These are phyloP conservation scores for Vanrija sp. DNA, from an alignment of 1,284 basidiomycete species.

Conservation along the genomic window DNA sequence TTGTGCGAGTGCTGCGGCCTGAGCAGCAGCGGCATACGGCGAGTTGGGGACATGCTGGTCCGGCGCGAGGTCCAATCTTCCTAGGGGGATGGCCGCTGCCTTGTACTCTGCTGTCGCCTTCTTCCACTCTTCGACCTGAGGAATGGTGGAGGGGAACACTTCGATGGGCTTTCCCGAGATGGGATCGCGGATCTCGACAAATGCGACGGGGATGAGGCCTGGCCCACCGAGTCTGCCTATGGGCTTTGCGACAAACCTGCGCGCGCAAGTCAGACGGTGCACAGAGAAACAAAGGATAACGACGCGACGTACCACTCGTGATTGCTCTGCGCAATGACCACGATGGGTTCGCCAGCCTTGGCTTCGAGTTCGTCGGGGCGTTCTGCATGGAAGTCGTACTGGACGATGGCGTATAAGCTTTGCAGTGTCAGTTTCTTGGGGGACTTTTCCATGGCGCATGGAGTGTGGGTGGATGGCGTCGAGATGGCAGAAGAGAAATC, in stretches of 20 bases:
- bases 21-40: conserved; percentile 31
- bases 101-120: conserved; percentile 91
- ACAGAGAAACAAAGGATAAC: not conserved
- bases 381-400: conserved; percentile 93
- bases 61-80: conserved; percentile 69
- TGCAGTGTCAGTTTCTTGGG: not conserved
- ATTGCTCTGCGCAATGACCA: conserved; percentile 55
- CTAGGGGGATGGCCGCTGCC: conserved; percentile 89
- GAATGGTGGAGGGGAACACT: conserved; percentile 73
- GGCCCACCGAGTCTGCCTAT: conserved; percentile 91
- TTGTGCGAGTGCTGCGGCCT: conserved; percentile 2
- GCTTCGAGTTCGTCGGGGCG: conserved; percentile 94
- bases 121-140: conserved; percentile 98
- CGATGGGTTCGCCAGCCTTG: conserved; percentile 87
- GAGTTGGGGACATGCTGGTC: conserved; percentile 43
- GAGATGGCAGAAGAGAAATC: not conserved
- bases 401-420: conserved; percentile 77
- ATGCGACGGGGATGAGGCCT: conserved; percentile 92
- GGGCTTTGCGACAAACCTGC: conserved; percentile 70
- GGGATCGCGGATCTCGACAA: conserved; percentile 93
- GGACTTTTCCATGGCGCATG: not conserved
- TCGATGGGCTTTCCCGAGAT: conserved; percentile 66
- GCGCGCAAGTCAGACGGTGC: not conserved
- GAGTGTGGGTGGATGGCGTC: not conserved
- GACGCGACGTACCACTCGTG: conserved; percentile 47